Conservation (phyloP, 1,284 basidiomycete species). For the Paramarasmius palmivorus region DNA sequence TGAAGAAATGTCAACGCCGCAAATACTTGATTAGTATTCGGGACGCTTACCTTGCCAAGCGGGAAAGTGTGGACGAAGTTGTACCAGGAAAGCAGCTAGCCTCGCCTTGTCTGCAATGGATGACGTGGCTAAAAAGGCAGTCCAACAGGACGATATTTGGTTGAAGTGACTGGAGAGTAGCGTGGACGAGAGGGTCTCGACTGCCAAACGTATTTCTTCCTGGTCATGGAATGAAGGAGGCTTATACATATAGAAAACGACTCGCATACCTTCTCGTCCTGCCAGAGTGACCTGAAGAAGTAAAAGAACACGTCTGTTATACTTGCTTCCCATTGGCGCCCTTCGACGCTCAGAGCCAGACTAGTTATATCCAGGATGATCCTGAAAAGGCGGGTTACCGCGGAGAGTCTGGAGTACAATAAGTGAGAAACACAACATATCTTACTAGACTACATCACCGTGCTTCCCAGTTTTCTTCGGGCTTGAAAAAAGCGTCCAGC, state of each 20-base stretch:
- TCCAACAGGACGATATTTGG: conserved; percentile 65
- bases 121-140: conserved; percentile 54
- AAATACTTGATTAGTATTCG: conserved; percentile 1
- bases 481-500: conserved; percentile 37
- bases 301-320: conserved; percentile 56
- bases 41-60: conserved; percentile 55
- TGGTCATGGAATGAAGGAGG: conserved; percentile 24
- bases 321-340: conserved; percentile 64
- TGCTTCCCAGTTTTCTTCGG: conserved; percentile 43
- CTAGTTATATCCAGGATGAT: conserved; percentile 65
- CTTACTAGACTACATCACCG: conserved; percentile 33
- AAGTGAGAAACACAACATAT: conserved; percentile 5
- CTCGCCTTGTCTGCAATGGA: conserved; percentile 57
- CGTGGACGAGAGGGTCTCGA: conserved; percentile 55
- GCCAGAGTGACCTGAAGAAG: conserved; percentile 66
- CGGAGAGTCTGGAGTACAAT: conserved; percentile 31
- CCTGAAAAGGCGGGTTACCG: conserved; percentile 55
- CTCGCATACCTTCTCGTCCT: conserved; percentile 53
- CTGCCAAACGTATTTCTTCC: conserved; percentile 66
- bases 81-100: conserved; percentile 61
- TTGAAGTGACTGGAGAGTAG: conserved; percentile 64
- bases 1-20: conserved; percentile 24
- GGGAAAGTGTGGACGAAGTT: conserved; percentile 64
- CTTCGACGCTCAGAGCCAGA: conserved; percentile 59
- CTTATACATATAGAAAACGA: not conserved